Evolutionary conservation across 2,329 filamentous ascomycete species (phyloP), one percentile per base, ranked within the genome.

Genomic region (Reticulascus tulasneorum): DNA sequence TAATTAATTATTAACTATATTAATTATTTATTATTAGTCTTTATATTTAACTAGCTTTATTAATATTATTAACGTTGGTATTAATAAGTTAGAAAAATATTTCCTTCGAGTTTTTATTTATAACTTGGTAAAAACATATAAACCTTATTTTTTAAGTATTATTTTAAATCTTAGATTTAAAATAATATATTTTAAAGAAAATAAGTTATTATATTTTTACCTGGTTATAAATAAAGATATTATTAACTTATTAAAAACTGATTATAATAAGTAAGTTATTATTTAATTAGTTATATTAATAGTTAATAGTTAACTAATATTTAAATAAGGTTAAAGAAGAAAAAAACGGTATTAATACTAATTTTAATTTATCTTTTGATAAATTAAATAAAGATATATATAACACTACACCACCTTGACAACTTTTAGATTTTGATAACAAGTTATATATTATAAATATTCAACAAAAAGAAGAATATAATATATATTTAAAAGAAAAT

Each of bases 121-220:
- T n/a, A n/a, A n/a, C n/a, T n/a, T n/a, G n/a, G n/a, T n/a, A n/a
- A 28, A 28, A 28, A 28, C 7, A 28, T 28, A 28, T 28, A 28
- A n/a, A n/a, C n/a, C n/a, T n/a, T n/a, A n/a, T n/a, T n/a, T n/a
- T n/a, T n/a, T n/a, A n/a, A n/a, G n/a, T n/a, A 7, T 28, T 8
- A 28, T 7, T 28, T 13, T 28, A 8, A 13, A 28, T n/a, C n/a
- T n/a, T 28, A 28, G 13, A 28, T 7, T 7, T 28, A 13, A 28
- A 7, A 9, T 28, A 28, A 13, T 7, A 6, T 5, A 6, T 29
- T 16, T 28, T 8, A 28, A 13, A 28, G 25, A 13, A 28, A 28
- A 13, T 28, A 28, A 13, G 7, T 7, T 28, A 28, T 8, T 28
- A 28, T 28, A 28, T 9, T 7, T 16, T 13, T 28, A n/a, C 25